phyloP scores from a whole-genome alignment of 179 eudicot species.

The Spinacia oleracea region DNA sequence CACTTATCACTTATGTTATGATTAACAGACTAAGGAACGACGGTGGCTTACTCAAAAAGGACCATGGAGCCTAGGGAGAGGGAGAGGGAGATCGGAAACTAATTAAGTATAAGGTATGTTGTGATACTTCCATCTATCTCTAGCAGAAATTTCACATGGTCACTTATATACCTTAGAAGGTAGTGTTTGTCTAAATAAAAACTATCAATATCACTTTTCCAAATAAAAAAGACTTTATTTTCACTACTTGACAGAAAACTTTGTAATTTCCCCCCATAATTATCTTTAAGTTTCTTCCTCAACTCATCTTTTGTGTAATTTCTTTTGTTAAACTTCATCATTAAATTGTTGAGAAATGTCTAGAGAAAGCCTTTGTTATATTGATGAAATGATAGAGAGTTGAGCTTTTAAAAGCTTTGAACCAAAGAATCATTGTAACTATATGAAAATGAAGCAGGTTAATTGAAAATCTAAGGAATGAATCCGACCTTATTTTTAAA shows the following conservation, averaged over 20 bases:
- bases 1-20: too few relatives aligned
- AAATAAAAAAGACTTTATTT: too few relatives aligned
- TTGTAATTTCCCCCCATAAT: neutral
- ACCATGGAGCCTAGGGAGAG: too few relatives aligned
- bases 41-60: too few relatives aligned
- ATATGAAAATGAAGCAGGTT: neutral
- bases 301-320: neutral
- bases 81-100: too few relatives aligned
- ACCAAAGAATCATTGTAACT: neutral
- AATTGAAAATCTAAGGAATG: neutral
- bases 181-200: too few relatives aligned
- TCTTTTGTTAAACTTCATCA: neutral
- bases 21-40: too few relatives aligned
- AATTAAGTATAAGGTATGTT: too few relatives aligned
- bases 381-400: neutral
- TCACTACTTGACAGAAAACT: neutral
- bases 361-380: neutral
- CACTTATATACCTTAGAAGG: too few relatives aligned
- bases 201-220: too few relatives aligned
- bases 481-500: neutral
- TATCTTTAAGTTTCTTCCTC: neutral
- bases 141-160: too few relatives aligned
- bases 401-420: neutral
- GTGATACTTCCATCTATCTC: too few relatives aligned
- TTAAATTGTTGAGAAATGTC: neutral